Percentiles rank a stretch among this genome's conserved stretches.
phyloP scores from a whole-genome alignment of 2,329 filamentous ascomycete species.

The Catunica adiposa region DNA sequence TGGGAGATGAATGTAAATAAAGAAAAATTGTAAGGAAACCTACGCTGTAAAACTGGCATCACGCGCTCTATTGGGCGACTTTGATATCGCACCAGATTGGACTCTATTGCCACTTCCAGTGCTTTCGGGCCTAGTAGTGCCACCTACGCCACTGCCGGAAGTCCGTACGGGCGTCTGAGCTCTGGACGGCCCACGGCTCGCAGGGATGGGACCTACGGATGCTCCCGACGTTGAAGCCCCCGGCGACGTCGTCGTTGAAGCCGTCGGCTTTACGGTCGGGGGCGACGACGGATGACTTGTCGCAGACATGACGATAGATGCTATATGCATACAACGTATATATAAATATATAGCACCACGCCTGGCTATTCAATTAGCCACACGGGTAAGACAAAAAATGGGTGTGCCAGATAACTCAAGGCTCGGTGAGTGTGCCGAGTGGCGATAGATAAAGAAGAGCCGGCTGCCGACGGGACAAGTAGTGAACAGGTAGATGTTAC shows the following conservation, averaged over 20 bases:
- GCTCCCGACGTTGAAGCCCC: not conserved
- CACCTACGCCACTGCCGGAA: not conserved
- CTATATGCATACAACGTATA: too few relatives aligned
- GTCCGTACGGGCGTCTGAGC: not conserved
- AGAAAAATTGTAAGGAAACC: constrained; percentile 30
- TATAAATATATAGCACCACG: too few relatives aligned
- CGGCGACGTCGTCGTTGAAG: not conserved
- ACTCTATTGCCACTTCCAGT: not conserved
- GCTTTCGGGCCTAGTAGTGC: not conserved
- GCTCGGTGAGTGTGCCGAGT: too few relatives aligned
- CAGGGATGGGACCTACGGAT: not conserved
- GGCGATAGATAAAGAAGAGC: too few relatives aligned
- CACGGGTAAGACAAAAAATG: too few relatives aligned
- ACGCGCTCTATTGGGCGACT: constrained; percentile 29
- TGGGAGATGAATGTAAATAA: too few relatives aligned
- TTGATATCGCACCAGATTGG: constrained; percentile 22
- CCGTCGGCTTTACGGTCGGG: too few relatives aligned
- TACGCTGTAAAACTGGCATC: constrained; percentile 33
- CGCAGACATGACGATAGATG: too few relatives aligned
- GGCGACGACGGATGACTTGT: too few relatives aligned
- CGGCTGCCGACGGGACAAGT: not conserved
- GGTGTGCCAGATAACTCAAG: too few relatives aligned
- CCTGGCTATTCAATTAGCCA: too few relatives aligned
- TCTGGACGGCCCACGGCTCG: not conserved
- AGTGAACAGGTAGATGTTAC: not conserved